Percentiles rank a stretch among this genome's conserved stretches.
These are phyloP conservation scores for Senna siamea DNA, from an alignment of 306 rosid species.

Conservation along the genomic window DNA sequence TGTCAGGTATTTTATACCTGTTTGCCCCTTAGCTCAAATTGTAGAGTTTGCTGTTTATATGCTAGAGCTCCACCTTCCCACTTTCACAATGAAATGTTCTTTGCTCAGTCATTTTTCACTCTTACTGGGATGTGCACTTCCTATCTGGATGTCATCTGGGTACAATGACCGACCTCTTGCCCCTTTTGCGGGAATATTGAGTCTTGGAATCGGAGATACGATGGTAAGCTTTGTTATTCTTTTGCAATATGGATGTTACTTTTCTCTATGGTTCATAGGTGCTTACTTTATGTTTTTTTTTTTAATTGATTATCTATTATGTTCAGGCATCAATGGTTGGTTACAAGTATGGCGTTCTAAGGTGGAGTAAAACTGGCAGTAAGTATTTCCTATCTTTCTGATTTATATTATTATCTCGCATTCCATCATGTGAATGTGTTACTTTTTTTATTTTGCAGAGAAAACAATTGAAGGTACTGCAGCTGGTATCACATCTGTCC, in stretches of 20 bases:
- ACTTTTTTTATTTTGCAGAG: constrained; percentile 56
- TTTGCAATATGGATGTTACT: neutral
- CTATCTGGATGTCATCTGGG: constrained; percentile 93
- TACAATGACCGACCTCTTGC: constrained; percentile 88
- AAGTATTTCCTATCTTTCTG: constrained; percentile 42
- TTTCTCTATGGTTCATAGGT: neutral
- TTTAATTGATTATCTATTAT: neutral
- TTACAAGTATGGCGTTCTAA: constrained; percentile 84
- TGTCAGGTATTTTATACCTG: constrained; percentile 64
- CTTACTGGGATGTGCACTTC: constrained; percentile 91
- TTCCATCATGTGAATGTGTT: constrained; percentile 34
- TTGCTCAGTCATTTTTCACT: constrained; percentile 85
- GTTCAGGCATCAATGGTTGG: constrained; percentile 94
- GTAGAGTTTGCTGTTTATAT: constrained; percentile 25
- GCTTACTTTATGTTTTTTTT: neutral
- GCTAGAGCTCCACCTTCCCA: constrained; percentile 22
- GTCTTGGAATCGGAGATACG: constrained; percentile 96
- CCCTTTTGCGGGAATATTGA: constrained; percentile 93
- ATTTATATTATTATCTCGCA: constrained; percentile 19
- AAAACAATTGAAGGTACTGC: constrained; percentile 97
- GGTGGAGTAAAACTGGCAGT: constrained; percentile 98
- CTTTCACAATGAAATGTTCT: constrained; percentile 34
- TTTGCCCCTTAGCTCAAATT: constrained; percentile 15
- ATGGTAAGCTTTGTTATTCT: constrained; percentile 56
- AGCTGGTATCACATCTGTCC: constrained; percentile 94